phyloP scores from a whole-genome alignment of 108 stramenopile genomes.

The Pseudonitzschia pungens region DNA sequence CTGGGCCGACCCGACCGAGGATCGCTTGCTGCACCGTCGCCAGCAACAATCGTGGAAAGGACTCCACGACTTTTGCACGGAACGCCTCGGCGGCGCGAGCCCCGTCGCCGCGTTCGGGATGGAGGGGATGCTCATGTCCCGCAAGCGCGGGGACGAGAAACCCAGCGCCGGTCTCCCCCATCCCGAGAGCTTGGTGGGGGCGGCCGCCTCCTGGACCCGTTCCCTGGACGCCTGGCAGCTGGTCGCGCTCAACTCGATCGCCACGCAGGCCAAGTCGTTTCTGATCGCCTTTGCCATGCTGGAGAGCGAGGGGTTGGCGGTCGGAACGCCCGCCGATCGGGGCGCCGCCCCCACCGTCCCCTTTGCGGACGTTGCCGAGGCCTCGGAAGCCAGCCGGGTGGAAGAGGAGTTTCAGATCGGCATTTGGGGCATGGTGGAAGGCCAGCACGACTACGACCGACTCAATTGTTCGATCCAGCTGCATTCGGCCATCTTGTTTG shows the following conservation, averaged over 20 bases:
- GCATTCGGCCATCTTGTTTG: constrained; percentile 66
- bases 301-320: constrained; percentile 23
- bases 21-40: constrained; percentile 69
- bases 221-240: constrained; percentile 88
- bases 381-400: constrained; percentile 82
- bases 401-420: constrained; percentile 98
- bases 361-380: constrained; percentile 45
- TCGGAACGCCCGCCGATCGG: constrained; percentile 1
- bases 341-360: neutral
- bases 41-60: constrained; percentile 68
- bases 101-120: constrained; percentile 67
- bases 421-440: constrained; percentile 97
- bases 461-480: constrained; percentile 83
- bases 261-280: constrained; percentile 90
- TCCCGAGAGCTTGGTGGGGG: constrained; percentile 55
- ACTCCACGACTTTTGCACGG: constrained; percentile 52
- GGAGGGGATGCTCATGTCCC: constrained; percentile 71
- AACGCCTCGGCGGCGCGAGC: constrained; percentile 27
- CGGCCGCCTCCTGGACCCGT: constrained; percentile 52
- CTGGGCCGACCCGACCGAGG: constrained; percentile 79
- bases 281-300: constrained; percentile 75
- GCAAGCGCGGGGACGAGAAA: constrained; percentile 45
- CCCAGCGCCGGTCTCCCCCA: constrained; percentile 71
- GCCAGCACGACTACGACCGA: constrained; percentile 94
- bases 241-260: constrained; percentile 69